Conservation (phyloP, 345 rosid genomes). For the Mercurialis annua region DNA sequence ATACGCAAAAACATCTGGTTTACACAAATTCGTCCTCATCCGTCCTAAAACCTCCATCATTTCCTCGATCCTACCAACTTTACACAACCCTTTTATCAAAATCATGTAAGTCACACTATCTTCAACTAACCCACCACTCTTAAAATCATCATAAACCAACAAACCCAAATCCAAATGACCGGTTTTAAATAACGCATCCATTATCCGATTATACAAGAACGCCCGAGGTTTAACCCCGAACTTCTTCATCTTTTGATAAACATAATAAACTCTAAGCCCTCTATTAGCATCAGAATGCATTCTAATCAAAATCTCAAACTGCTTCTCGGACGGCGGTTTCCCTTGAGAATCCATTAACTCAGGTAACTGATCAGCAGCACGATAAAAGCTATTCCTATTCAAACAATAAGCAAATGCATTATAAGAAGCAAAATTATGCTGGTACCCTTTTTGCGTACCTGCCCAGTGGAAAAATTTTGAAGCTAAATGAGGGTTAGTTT, state of each 20-base stretch:
- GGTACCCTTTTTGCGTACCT: constrained; percentile 83
- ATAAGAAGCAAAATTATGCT: constrained; percentile 70
- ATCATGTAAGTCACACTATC: constrained; percentile 76
- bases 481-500: constrained; percentile 49
- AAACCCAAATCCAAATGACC: constrained; percentile 69
- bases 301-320: constrained; percentile 87
- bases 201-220: constrained; percentile 72
- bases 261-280: constrained; percentile 72
- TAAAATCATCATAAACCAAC: constrained; percentile 79
- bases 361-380: constrained; percentile 86
- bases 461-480: constrained; percentile 95
- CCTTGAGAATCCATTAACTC: constrained; percentile 90
- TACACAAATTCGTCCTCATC: constrained; percentile 67
- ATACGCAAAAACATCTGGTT: constrained; percentile 85
- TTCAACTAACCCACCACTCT: constrained; percentile 62
- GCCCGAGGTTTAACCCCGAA: constrained; percentile 66
- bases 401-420: constrained; percentile 89
- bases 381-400: constrained; percentile 51
- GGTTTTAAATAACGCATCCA: constrained; percentile 64
- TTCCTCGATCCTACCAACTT: constrained; percentile 56
- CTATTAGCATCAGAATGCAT: constrained; percentile 83
- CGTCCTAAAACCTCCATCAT: constrained; percentile 56
- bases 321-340: constrained; percentile 69
- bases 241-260: constrained; percentile 87
- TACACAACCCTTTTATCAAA: constrained; percentile 74